Conservation (phyloP, 805 yeast genomes). For the Saccharomycopsis sp. region DNA sequence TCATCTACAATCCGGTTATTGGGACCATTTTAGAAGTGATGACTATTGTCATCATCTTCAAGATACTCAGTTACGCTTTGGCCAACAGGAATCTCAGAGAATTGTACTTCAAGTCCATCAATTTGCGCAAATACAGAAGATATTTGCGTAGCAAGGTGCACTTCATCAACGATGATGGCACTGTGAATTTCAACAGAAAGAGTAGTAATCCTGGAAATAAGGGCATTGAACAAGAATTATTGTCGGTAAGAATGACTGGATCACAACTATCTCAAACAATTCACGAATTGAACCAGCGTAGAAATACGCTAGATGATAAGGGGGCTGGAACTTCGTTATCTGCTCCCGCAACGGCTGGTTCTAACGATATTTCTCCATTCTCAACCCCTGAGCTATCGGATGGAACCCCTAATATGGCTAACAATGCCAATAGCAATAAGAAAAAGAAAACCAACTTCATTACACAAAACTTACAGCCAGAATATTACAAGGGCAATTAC, state of each 20-base stretch:
- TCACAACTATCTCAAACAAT: constrained; percentile 11
- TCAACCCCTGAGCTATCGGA: background rate
- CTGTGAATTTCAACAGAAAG: constrained; percentile 11
- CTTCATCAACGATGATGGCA: constrained; percentile 16
- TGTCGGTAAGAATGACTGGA: constrained; percentile 18
- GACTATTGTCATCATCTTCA: constrained; percentile 35
- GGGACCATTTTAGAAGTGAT: constrained; percentile 38
- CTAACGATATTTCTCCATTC: background rate
- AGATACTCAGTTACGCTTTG: constrained; percentile 36
- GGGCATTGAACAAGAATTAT: constrained; percentile 11
- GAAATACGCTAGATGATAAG: background rate
- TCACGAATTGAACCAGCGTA: constrained; percentile 14
- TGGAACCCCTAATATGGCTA: background rate
- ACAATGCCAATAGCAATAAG: background rate
- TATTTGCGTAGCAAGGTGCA: constrained; percentile 8
- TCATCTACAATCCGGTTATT: constrained; percentile 35
- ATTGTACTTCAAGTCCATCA: constrained; percentile 25
- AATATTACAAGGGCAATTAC: constrained; percentile 27
- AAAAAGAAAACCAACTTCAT: constrained; percentile 8
- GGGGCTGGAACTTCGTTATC: background rate
- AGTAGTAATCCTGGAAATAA: background rate
- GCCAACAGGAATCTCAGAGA: constrained; percentile 39
- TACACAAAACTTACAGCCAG: constrained; percentile 27
- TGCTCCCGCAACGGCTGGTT: background rate
- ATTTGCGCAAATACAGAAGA: constrained; percentile 14